Base-by-base conservation (phyloP, 331 rosid genomes). In the Arachis monticola region DNA sequence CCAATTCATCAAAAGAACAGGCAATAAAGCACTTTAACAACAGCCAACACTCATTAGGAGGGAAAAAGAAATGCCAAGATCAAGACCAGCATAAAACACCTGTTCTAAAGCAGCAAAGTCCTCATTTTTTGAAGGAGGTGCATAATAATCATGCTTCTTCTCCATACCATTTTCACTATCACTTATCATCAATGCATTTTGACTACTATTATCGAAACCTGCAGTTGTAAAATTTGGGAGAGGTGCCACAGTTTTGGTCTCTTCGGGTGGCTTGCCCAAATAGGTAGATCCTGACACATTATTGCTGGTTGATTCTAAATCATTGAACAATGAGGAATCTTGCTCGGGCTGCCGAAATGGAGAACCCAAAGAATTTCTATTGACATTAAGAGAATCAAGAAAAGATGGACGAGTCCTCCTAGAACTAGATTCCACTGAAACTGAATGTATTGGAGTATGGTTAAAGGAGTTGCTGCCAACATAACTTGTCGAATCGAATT, bases 51-150 rank as follows among this genome's bases (percentile, higher is more conserved):
- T 66, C 60, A 69, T 52, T 56, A 64, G 77, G 31, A 81, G 41
- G 27, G 27, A 22, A 22, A 22, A 58, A 40, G 64, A 22, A 77
- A 80, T 4, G 55, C 14, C 38, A 27, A 13, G 13, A 81, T 38
- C 63, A 69, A 65, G 65, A 74, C 51, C 30, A 70, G 74, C 71
- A 76, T 31, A 75, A 70, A 81, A 55, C 72, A 95, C 99, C 99
- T 92, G 99, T 79, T 95, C 99, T 83, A 95, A 82, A 80, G 98
- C 92, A 74, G 91, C 59, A 73, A 95, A 95, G 78, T 95, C 98
- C 64, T 95, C 99, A 79, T 90, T 85, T 46, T 90, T 88, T 70
- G 92, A 80, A 58, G 93, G 73, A 58, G 93, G 73, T 35, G 83
- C 77, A 80, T 78, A 84, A 70, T 85, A 88, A 8, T 84, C 90